Evolutionary conservation across 495 filamentous ascomycete genomes (phyloP).

Genomic region (Aspergillus bertholletiae): DNA sequence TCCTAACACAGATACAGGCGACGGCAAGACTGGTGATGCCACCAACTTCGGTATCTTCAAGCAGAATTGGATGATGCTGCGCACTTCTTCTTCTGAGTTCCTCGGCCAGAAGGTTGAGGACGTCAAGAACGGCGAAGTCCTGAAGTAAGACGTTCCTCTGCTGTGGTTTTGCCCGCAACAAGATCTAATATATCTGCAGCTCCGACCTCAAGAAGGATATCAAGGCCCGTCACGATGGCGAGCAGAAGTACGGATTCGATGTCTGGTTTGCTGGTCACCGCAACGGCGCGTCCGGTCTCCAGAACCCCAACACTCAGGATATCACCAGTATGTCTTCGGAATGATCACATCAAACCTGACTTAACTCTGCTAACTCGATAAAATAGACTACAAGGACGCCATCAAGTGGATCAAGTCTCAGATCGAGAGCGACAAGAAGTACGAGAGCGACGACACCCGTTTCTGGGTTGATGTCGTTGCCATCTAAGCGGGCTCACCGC

Average conservation of each 20-base stretch:
- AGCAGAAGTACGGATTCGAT: constrained; percentile 23
- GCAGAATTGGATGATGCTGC: constrained; percentile 41
- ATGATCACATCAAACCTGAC: neutral
- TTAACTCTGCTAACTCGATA: neutral
- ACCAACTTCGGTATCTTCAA: constrained; percentile 35
- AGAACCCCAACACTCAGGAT: constrained; percentile 20
- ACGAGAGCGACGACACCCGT: constrained; percentile 15
- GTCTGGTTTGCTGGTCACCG: constrained; percentile 27
- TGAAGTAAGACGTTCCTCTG: constrained; percentile 19
- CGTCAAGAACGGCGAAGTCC: constrained; percentile 19
- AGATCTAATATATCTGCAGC: constrained; percentile 7
- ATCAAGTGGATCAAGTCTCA: constrained; percentile 27
- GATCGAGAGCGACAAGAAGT: constrained; percentile 22
- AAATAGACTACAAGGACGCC: constrained; percentile 21
- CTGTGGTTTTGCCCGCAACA: too few species aligned
- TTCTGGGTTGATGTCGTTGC: constrained; percentile 23
- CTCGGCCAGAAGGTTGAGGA: constrained; percentile 13
- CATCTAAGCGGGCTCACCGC: constrained; percentile 3
- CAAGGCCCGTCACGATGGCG: constrained; percentile 23
- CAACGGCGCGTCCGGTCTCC: constrained; percentile 20
- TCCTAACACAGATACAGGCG: constrained; percentile 17
- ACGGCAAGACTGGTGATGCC: constrained; percentile 26
- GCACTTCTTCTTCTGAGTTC: constrained; percentile 25
- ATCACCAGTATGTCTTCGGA: constrained; percentile 17
- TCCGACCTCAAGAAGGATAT: constrained; percentile 22